These are phyloP conservation scores for Aspergillus chevalieri DNA, from an alignment of 2,329 filamentous ascomycete genomes.

Conservation along the genomic window DNA sequence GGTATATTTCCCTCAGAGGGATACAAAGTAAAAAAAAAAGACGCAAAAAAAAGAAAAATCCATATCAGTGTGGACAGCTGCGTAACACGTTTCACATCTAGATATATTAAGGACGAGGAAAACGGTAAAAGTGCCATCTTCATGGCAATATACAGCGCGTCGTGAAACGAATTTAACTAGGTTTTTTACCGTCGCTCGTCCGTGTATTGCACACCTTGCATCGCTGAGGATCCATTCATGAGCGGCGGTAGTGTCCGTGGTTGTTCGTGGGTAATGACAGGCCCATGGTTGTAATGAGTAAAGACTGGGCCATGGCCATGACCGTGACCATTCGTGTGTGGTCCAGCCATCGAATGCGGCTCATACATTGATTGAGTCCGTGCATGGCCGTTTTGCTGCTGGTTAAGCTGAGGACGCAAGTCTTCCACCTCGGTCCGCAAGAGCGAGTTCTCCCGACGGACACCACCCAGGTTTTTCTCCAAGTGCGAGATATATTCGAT, in stretches of 20 bases:
- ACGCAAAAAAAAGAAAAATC: constrained; percentile 9
- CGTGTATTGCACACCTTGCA: constrained; percentile 49
- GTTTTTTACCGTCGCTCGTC: constrained; percentile 37
- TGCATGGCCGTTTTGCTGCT: constrained; percentile 29
- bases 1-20: neutral
- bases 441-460: constrained; percentile 33
- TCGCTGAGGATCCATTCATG: constrained; percentile 39
- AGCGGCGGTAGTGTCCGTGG: constrained; percentile 43
- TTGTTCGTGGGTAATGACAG: constrained; percentile 33
- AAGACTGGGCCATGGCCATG: constrained; percentile 26
- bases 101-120: constrained; percentile 2
- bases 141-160: too few species aligned
- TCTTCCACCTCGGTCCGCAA: constrained; percentile 33
- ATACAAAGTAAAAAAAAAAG: neutral
- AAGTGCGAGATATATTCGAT: constrained; percentile 45
- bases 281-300: constrained; percentile 21
- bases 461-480: constrained; percentile 35
- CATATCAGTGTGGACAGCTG: constrained; percentile 13
- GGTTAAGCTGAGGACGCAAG: constrained; percentile 34
- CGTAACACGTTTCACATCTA: constrained; percentile 10
- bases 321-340: constrained; percentile 31
- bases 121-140: neutral
- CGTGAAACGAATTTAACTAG: too few species aligned
- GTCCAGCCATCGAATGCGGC: constrained; percentile 28
- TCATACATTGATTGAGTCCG: constrained; percentile 29